Conservation (phyloP, 192 early-diverging fungal species). For the Cladochytrium replicatum region DNA sequence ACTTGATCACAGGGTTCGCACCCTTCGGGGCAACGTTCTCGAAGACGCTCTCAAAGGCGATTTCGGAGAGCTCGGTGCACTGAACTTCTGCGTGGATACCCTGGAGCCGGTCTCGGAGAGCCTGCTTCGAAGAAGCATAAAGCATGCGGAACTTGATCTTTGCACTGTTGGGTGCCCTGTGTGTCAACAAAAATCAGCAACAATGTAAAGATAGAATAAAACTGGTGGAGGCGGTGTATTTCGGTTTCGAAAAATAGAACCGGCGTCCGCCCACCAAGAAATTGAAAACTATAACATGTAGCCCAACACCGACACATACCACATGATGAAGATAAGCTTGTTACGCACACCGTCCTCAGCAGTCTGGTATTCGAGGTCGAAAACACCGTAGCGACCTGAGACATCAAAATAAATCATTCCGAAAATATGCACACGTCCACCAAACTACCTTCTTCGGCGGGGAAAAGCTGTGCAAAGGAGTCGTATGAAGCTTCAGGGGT, state of each 20-base stretch:
- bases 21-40: constrained; percentile 51
- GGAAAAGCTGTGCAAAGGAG: not conserved
- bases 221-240: not conserved
- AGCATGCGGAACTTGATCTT: constrained; percentile 79
- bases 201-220: constrained; percentile 2
- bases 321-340: constrained; percentile 81
- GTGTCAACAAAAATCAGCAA: not conserved
- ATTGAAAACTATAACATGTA: too few species aligned
- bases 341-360: constrained; percentile 58
- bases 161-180: constrained; percentile 68
- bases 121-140: constrained; percentile 79
- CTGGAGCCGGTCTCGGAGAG: constrained; percentile 58
- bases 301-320: constrained; percentile 39
- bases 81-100: constrained; percentile 73
- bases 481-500: constrained; percentile 32
- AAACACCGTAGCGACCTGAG: constrained; percentile 69
- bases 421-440: constrained; percentile 31
- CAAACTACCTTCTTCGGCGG: constrained; percentile 10
- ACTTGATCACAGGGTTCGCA: too few species aligned
- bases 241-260: too few species aligned
- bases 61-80: constrained; percentile 72
- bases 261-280: too few species aligned
- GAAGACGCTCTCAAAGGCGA: constrained; percentile 56
- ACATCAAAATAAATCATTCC: constrained; percentile 36
- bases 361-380: constrained; percentile 72